Conservation (phyloP, 208 protist genomes). For the Angomonas ambiguus region DNA sequence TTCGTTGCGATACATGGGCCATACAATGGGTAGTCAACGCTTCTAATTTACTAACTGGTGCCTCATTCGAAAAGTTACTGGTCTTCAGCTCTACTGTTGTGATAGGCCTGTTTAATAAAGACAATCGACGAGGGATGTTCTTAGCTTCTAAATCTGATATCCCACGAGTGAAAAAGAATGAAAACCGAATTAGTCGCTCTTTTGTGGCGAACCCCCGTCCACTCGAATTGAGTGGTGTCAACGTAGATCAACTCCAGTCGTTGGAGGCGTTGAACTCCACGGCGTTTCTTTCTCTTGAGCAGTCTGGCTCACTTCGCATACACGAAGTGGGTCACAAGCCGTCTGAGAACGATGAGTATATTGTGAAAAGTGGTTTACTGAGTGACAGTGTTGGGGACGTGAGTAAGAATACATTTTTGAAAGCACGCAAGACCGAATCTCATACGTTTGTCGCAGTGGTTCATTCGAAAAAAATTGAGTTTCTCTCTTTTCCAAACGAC, state of each 20-base stretch:
- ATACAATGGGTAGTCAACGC: constrained; percentile 54
- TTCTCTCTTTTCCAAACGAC: background rate
- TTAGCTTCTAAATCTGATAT: constrained; percentile 13
- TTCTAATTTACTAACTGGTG: background rate
- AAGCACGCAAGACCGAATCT: background rate
- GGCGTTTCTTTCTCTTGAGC: background rate
- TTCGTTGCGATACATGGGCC: constrained; percentile 82
- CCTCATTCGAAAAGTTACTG: background rate
- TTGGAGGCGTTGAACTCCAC: background rate
- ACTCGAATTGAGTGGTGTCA: constrained; percentile 8
- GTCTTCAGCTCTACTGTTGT: background rate
- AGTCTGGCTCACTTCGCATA: background rate
- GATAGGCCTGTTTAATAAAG: background rate
- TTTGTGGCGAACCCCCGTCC: constrained; percentile 18
- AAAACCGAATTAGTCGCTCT: constrained; percentile 21
- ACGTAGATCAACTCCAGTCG: background rate
- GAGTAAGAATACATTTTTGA: background rate
- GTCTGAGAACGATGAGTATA: background rate
- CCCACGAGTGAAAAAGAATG: constrained; percentile 4
- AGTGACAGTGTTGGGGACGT: background rate
- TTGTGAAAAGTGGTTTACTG: background rate
- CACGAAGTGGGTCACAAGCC: background rate
- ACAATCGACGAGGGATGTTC: constrained; percentile 16
- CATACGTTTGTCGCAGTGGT: background rate
- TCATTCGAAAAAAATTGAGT: background rate